phyloP scores from a whole-genome alignment of 1,284 basidiomycete species.

The Naganishia albida region DNA sequence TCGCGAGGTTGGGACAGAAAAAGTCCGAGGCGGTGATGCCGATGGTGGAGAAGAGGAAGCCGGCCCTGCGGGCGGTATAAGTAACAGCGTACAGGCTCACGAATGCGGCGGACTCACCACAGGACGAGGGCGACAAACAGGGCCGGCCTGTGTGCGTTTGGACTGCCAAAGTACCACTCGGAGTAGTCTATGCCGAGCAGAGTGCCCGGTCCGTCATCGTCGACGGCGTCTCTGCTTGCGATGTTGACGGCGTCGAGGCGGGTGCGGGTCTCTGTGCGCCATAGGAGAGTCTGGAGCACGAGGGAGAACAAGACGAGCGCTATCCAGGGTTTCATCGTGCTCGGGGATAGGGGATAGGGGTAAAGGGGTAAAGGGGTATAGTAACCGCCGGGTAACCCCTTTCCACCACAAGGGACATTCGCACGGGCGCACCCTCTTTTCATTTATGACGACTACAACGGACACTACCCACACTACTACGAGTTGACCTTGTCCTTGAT shows the following conservation, averaged over 20 bases:
- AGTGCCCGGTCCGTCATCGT: conserved; percentile 25
- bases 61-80: conserved; percentile 36
- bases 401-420: neutral
- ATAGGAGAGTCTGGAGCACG: conserved; percentile 26
- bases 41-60: conserved; percentile 67
- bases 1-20: conserved; percentile 89
- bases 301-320: conserved; percentile 25
- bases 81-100: neutral
- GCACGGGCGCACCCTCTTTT: conserved; percentile 2
- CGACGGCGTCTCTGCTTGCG: neutral
- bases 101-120: conserved; percentile 22
- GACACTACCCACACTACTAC: conserved; percentile 16
- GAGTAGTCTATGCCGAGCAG: conserved; percentile 33
- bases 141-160: conserved; percentile 40
- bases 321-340: conserved; percentile 14
- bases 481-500: conserved; percentile 69
- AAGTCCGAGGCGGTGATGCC: conserved; percentile 93
- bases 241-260: conserved; percentile 1
- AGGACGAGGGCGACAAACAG: conserved; percentile 42
- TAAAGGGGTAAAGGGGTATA: neutral
- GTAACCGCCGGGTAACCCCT: neutral
- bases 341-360: too few relatives aligned
- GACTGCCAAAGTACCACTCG: conserved; percentile 41
- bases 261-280: conserved; percentile 10
- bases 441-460: neutral